These are phyloP conservation scores for Agrostemma githago DNA, from an alignment of 148 eudicot genomes.

Conservation along the genomic window DNA sequence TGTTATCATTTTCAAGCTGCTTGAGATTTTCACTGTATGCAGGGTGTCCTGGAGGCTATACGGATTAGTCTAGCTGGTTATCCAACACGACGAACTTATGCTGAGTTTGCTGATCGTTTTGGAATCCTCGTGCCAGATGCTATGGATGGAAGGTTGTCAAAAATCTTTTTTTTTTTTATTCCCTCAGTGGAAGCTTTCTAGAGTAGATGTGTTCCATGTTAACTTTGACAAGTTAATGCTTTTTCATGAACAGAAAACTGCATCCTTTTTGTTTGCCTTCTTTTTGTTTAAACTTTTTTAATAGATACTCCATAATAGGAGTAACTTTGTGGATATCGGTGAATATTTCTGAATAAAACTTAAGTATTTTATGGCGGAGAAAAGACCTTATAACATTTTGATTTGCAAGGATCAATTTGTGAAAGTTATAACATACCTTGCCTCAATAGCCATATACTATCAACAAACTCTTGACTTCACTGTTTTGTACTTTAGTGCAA, in stretches of 20 bases:
- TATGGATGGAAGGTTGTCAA: slow-evolving; percentile 58
- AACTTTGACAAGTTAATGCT: not conserved
- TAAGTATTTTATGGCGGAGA: not conserved
- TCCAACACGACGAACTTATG: slow-evolving; percentile 85
- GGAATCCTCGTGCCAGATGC: slow-evolving; percentile 73
- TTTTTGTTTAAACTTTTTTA: not conserved
- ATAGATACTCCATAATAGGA: not conserved
- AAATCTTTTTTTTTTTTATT: not conserved
- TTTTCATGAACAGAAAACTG: not conserved
- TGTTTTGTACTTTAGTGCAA: not conserved
- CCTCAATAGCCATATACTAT: not conserved
- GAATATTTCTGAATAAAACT: not conserved
- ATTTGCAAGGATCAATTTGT: not conserved
- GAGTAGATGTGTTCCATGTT: not conserved
- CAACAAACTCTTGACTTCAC: not conserved
- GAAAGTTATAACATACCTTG: not conserved
- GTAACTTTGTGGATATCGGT: not conserved
- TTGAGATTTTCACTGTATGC: slow-evolving; percentile 19
- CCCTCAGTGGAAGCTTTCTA: not conserved
- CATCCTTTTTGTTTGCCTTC: not conserved
- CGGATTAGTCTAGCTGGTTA: slow-evolving; percentile 97
- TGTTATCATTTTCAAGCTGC: slow-evolving; percentile 9
- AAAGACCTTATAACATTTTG: not conserved
- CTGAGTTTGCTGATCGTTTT: slow-evolving; percentile 91
- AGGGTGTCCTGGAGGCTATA: slow-evolving; percentile 97